These are phyloP conservation scores for Daldinia vernicosa DNA, from an alignment of 495 filamentous ascomycete species.

Conservation along the genomic window DNA sequence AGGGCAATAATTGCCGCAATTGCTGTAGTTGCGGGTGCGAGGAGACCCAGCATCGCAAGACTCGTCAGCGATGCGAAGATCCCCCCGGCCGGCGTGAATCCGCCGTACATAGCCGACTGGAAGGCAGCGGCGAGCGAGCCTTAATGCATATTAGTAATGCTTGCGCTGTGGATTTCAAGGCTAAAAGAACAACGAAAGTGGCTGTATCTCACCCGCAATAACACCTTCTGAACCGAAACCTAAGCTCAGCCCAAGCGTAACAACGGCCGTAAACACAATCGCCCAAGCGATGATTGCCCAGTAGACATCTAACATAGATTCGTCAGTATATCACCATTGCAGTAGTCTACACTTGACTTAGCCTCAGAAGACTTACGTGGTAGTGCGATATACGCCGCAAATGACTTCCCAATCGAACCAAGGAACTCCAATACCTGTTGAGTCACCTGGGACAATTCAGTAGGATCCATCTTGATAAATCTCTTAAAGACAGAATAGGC, in stretches of 20 bases:
- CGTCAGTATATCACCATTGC: not conserved
- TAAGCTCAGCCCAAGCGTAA: not conserved
- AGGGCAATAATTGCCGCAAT: not conserved
- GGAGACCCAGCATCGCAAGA: not conserved
- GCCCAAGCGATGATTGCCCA: not conserved
- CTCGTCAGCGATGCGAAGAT: constrained; percentile 6
- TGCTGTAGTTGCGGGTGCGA: not conserved
- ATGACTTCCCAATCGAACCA: not conserved
- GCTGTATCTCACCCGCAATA: not conserved
- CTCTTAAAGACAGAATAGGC: not conserved
- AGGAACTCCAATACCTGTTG: not conserved
- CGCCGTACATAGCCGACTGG: constrained; percentile 1
- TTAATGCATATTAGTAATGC: not conserved
- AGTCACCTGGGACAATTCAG: not conserved
- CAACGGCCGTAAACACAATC: not conserved
- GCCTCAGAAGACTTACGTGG: not conserved
- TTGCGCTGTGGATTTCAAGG: not conserved
- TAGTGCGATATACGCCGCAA: not conserved
- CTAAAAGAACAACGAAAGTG: not conserved
- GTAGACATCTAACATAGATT: not conserved
- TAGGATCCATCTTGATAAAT: not conserved
- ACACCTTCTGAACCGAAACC: not conserved
- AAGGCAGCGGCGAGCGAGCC: constrained; percentile 1
- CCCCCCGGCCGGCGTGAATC: not conserved
- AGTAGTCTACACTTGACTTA: not conserved